These are phyloP conservation scores for Mycosphaerelloides madeirae DNA, from an alignment of 2,329 filamentous ascomycete genomes.

Conservation along the genomic window DNA sequence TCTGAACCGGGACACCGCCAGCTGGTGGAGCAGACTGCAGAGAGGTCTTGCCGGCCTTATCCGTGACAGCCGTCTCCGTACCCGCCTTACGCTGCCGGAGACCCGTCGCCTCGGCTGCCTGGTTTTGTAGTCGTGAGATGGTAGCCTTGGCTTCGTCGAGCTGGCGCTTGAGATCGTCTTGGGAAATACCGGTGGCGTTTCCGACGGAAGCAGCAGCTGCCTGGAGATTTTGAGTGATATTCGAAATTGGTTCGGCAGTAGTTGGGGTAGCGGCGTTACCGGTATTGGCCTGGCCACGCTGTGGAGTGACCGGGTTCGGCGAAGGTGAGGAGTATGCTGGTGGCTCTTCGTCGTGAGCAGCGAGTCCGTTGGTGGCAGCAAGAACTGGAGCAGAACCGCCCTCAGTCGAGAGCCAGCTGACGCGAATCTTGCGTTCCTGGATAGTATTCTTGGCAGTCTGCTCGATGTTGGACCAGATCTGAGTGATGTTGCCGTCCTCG, in stretches of 20 bases:
- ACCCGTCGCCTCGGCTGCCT: slow-evolving; percentile 55
- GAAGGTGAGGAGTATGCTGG: slow-evolving; percentile 55
- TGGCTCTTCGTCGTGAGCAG: slow-evolving; percentile 39
- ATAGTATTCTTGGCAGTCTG: slow-evolving; percentile 70
- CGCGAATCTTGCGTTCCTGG: slow-evolving; percentile 92
- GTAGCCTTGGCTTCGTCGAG: slow-evolving; percentile 70
- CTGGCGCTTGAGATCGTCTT: slow-evolving; percentile 65
- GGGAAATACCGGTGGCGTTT: slow-evolving; percentile 46
- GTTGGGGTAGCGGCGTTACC: slow-evolving; percentile 19
- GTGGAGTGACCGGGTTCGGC: slow-evolving; percentile 46
- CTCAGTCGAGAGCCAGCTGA: slow-evolving; percentile 70
- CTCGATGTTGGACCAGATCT: slow-evolving; percentile 74
- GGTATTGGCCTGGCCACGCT: slow-evolving; percentile 27
- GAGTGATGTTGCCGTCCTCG: slow-evolving; percentile 73
- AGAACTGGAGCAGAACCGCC: slow-evolving; percentile 35
- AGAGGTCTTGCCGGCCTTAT: slow-evolving; percentile 17
- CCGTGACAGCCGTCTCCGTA: slow-evolving; percentile 11
- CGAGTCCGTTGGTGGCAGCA: slow-evolving; percentile 25
- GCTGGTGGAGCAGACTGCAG: slow-evolving; percentile 24
- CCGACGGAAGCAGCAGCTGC: slow-evolving; percentile 38
- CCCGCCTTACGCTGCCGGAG: slow-evolving; percentile 70
- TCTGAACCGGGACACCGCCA: slow-evolving; percentile 79
- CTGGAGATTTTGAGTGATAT: neutral
- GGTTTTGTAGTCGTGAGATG: slow-evolving; percentile 63
- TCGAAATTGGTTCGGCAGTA: slow-evolving; percentile 12